Evolutionary conservation across 345 rosid species (phyloP), one percentile per base, ranked within the genome.

Genomic region (Salix exigua): DNA sequence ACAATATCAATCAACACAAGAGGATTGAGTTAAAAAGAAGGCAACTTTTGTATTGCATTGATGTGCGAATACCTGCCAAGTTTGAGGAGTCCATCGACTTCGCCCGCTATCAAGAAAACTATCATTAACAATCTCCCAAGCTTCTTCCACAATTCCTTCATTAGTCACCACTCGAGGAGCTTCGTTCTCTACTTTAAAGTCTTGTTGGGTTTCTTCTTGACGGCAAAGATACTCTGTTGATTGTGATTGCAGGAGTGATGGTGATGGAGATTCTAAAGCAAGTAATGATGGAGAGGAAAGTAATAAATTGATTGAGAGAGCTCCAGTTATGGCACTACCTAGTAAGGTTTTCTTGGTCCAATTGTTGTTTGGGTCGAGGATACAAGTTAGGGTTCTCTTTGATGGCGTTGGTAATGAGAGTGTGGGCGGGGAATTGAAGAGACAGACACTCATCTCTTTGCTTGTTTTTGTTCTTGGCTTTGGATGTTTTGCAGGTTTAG

Each of bases 71-170:
- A 87, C 97, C 95, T 84, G 86, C 97, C 97, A 95, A 12, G 85
- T 73, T 60, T 93, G 81, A 50, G 92, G 86, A 63, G 89, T 84
- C 99, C 97, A 95, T 7, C 83, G 83, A 61, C 71, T 85, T 75
- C 88, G 84, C 26, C 86, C 89, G 53, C 86, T 25, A 2, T 88
- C 87, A 6, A 91, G 88, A 72, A 89, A 95, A 76, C 91, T 87
- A 7, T 87, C 97, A 69, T 91, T 90, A 33, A 93, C 91, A 31
- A 95, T 88, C 86, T 91, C 87, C 99, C 99, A 95, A 77, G 97
- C 99, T 85, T 95, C 97, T 85, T 90, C 90, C 44, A 93, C 96
- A 71, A 93, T 85, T 68, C 79, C 88, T 77, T 90, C 89, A 33
- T 95, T 87, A 14, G 87, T 88, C 48, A 86, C 87, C 37, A 76